These are phyloP conservation scores for Fusarium liriodendri DNA, from an alignment of 2,329 filamentous ascomycete species.

Conservation along the genomic window DNA sequence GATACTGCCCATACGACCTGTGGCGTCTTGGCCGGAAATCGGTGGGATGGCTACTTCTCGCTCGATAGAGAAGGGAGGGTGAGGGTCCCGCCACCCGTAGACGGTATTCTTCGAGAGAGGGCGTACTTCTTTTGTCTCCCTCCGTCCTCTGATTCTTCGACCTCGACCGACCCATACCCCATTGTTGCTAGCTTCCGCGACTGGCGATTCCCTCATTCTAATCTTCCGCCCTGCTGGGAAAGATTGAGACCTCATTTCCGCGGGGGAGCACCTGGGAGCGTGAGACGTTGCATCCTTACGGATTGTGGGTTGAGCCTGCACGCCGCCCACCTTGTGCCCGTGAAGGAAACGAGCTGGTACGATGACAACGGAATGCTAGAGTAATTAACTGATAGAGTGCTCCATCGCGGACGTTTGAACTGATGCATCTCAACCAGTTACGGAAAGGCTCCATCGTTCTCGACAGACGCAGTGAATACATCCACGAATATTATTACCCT, in stretches of 20 bases:
- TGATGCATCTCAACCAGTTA: background rate
- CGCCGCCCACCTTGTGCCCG: background rate
- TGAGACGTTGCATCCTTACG: background rate
- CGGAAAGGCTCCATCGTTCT: background rate
- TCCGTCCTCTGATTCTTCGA: background rate
- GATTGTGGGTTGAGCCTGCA: background rate
- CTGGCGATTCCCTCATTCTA: slow-evolving; percentile 5
- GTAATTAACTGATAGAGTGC: background rate
- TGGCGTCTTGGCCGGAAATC: background rate
- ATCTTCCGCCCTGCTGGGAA: background rate
- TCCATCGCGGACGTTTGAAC: background rate
- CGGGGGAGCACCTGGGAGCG: no score
- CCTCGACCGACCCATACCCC: slow-evolving; percentile 2
- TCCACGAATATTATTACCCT: background rate
- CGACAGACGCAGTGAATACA: background rate
- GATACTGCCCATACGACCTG: slow-evolving; percentile 1
- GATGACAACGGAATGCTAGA: background rate
- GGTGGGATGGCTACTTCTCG: slow-evolving; percentile 16
- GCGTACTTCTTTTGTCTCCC: slow-evolving; percentile 5
- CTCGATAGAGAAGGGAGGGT: background rate
- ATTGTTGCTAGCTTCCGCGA: background rate
- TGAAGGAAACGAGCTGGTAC: background rate
- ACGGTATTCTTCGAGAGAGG: background rate
- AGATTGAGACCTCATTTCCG: background rate
- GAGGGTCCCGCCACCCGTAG: background rate